Evolutionary conservation across 2,329 filamentous ascomycete genomes (phyloP).

Genomic region (Ciborinia camelliae): DNA sequence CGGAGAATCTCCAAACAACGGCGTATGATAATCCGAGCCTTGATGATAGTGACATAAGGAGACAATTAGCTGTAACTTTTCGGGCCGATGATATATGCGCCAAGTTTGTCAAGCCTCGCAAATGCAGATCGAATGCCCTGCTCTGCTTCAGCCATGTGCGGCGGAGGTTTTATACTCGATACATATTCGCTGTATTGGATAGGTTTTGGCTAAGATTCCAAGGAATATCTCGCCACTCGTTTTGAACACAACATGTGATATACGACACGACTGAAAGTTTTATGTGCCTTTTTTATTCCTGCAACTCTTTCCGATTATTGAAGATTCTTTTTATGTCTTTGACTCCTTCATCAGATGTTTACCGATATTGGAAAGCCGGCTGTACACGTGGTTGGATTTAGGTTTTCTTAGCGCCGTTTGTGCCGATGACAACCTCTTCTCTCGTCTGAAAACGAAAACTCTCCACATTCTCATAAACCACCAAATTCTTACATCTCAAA

Average conservation of each 20-base stretch:
- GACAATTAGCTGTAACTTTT: neutral
- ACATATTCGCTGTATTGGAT: neutral
- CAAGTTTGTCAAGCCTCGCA: slow-evolving; percentile 8
- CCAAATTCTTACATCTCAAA: neutral
- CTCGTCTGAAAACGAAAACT: neutral
- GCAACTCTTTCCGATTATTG: neutral
- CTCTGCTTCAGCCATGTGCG: slow-evolving; percentile 3
- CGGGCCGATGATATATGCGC: slow-evolving; percentile 13
- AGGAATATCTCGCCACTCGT: neutral
- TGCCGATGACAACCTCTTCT: slow-evolving; percentile 5
- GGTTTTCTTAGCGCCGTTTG: slow-evolving; percentile 4
- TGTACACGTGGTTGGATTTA: slow-evolving; percentile 15
- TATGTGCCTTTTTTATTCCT: neutral
- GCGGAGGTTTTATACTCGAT: neutral
- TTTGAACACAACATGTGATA: slow-evolving; percentile 6
- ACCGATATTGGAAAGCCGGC: neutral
- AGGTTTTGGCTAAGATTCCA: neutral
- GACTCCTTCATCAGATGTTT: neutral
- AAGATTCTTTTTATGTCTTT: neutral
- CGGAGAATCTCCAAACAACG: no score
- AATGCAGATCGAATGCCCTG: neutral
- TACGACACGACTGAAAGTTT: neutral
- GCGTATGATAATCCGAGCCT: neutral
- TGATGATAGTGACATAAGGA: neutral
- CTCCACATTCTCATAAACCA: neutral